Conservation (phyloP, 2,329 filamentous ascomycete species). For the Tothia fuscella region DNA sequence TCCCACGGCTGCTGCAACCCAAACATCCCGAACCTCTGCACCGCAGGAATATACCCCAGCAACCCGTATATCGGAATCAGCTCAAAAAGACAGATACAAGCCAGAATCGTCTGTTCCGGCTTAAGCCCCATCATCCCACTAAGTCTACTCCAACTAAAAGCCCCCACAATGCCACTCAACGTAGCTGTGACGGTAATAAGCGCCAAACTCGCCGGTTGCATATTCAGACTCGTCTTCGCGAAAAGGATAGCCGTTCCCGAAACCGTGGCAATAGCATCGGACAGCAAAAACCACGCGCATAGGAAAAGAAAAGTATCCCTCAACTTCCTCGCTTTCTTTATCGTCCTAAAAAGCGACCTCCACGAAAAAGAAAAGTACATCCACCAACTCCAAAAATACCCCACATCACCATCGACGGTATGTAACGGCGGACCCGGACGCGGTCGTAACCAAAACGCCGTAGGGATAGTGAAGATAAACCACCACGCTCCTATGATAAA, state of each 20-base stretch:
- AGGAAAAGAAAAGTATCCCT: slow-evolving; percentile 69
- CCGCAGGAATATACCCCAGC: slow-evolving; percentile 71
- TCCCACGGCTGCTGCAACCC: slow-evolving; percentile 94
- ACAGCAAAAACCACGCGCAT: slow-evolving; percentile 85
- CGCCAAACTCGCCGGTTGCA: slow-evolving; percentile 77
- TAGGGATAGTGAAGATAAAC: slow-evolving; percentile 80
- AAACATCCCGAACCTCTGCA: slow-evolving; percentile 60
- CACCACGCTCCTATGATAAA: slow-evolving; percentile 87
- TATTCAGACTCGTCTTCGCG: slow-evolving; percentile 83
- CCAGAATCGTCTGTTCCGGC: slow-evolving; percentile 79
- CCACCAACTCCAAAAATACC: slow-evolving; percentile 29
- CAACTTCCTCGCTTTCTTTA: slow-evolving; percentile 60
- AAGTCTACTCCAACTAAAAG: slow-evolving; percentile 77
- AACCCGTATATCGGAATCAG: slow-evolving; percentile 87
- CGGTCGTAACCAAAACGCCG: slow-evolving; percentile 75
- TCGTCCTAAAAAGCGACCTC: slow-evolving; percentile 71
- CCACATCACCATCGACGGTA: slow-evolving; percentile 14
- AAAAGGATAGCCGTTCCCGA: slow-evolving; percentile 91
- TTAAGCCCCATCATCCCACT: slow-evolving; percentile 57
- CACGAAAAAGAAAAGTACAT: slow-evolving; percentile 74
- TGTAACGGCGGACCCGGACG: slow-evolving; percentile 68
- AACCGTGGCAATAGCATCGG: slow-evolving; percentile 87
- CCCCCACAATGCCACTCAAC: slow-evolving; percentile 68
- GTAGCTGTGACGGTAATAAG: slow-evolving; percentile 93
- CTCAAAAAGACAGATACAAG: slow-evolving; percentile 85